Evolutionary conservation across 176 grass and related monocot genomes (phyloP).

Genomic region (Bothriochloa decipiens): DNA sequence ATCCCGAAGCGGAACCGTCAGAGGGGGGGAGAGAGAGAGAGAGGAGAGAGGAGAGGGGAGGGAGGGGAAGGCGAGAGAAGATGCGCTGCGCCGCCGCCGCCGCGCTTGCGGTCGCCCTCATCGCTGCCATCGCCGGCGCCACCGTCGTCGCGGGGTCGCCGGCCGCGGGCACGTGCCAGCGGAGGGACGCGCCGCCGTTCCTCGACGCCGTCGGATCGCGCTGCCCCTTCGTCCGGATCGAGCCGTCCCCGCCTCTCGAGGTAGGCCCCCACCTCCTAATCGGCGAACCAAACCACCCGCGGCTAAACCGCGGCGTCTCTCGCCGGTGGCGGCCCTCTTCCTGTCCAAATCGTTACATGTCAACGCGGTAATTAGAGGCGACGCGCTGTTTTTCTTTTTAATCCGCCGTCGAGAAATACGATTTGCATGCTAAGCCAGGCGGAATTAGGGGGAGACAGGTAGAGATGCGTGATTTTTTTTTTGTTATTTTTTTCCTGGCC

Average conservation of each 20-base stretch:
- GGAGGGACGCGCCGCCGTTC: slow-evolving; percentile 46
- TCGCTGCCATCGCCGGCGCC: background rate
- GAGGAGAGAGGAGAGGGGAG: no score
- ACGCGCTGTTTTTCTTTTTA: background rate
- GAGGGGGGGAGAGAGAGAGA: background rate
- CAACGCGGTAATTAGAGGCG: background rate
- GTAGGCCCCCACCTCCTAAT: slow-evolving; percentile 29
- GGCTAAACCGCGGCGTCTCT: background rate
- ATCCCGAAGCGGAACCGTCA: slow-evolving; percentile 2
- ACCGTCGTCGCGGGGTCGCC: background rate
- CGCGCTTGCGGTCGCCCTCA: slow-evolving; percentile 18
- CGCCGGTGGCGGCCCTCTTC: background rate
- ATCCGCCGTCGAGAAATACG: background rate
- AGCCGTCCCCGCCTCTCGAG: slow-evolving; percentile 51
- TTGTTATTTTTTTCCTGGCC: no score
- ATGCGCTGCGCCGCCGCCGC: slow-evolving; percentile 44
- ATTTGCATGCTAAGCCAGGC: background rate
- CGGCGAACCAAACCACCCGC: background rate
- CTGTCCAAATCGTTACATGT: background rate
- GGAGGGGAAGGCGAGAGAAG: background rate
- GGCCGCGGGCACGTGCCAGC: slow-evolving; percentile 26
- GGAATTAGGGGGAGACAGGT: background rate
- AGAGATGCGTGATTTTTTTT: background rate
- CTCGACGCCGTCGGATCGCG: slow-evolving; percentile 46
- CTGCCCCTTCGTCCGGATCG: slow-evolving; percentile 57